A percentile compares a stretch with the other conserved stretches of the same genome.
Conservation (phyloP, 108 stramenopile genomes). For the Schizochytrium sp. region DNA sequence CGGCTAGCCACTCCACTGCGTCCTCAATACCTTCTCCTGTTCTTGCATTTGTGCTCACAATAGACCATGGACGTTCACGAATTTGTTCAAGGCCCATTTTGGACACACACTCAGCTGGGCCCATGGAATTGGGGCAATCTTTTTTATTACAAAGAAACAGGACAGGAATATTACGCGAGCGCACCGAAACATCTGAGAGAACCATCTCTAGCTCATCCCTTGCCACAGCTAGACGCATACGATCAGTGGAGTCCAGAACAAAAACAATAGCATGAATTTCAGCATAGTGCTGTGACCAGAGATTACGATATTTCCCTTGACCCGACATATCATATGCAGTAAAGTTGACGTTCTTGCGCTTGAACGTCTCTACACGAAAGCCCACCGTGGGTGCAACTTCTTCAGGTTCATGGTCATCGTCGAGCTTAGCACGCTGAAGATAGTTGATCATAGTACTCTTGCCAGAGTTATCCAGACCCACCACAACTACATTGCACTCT, state of each 20-base stretch:
- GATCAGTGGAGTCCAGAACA: constrained; percentile 61
- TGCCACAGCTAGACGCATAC: constrained; percentile 59
- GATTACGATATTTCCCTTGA: neutral
- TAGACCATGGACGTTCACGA: constrained; percentile 49
- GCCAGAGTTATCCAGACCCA: constrained; percentile 63
- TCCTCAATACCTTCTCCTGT: constrained; percentile 61
- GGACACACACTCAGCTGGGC: constrained; percentile 31
- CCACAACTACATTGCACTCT: constrained; percentile 44
- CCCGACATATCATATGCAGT: constrained; percentile 65
- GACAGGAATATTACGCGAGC: constrained; percentile 3
- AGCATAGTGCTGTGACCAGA: constrained; percentile 61
- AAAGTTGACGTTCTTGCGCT: constrained; percentile 54
- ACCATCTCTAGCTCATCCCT: constrained; percentile 63
- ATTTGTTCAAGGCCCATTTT: constrained; percentile 53
- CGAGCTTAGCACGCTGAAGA: constrained; percentile 32
- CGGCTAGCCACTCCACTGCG: constrained; percentile 61
- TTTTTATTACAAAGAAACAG: constrained; percentile 63
- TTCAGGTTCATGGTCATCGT: neutral
- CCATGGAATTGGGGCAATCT: neutral
- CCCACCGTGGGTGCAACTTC: constrained; percentile 64
- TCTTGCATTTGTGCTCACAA: constrained; percentile 58
- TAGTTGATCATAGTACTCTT: constrained; percentile 63
- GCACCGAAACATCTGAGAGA: constrained; percentile 20
- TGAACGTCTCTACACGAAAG: constrained; percentile 60
- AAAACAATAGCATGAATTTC: constrained; percentile 59